Evolutionary conservation across 1,139 yeast species (phyloP).

Genomic region (Hyphopichia wangnamkhiaoensis): DNA sequence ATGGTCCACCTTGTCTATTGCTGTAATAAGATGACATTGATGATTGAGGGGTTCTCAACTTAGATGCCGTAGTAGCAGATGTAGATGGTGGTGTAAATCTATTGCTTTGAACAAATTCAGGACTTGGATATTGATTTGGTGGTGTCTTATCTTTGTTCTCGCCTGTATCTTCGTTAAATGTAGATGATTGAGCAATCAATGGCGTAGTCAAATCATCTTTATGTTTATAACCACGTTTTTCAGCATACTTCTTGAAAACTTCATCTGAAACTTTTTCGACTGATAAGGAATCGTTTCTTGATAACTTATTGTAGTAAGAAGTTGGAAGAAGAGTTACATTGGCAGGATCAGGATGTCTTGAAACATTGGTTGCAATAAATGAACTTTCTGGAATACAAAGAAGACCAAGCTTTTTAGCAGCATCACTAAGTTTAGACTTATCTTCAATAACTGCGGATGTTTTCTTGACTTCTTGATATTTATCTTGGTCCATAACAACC

Average conservation of each 20-base stretch:
- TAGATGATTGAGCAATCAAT: conserved; percentile 10
- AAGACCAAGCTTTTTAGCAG: conserved; percentile 47
- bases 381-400: conserved; percentile 57
- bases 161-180: conserved; percentile 1
- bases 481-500: conserved; percentile 42
- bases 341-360: conserved; percentile 53
- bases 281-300: conserved; percentile 43
- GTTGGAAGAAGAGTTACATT: conserved; percentile 66
- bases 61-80: conserved; percentile 1
- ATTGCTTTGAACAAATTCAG: conserved; percentile 14
- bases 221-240: conserved; percentile 48
- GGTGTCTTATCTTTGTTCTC: background rate
- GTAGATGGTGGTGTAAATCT: conserved; percentile 19
- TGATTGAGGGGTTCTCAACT: conserved; percentile 3
- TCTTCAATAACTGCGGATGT: conserved; percentile 20
- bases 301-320: conserved; percentile 60
- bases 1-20: background rate
- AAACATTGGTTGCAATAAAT: conserved; percentile 61
- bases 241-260: conserved; percentile 44
- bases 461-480: conserved; percentile 20
- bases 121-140: conserved; percentile 7
- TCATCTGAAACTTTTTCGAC: conserved; percentile 51
- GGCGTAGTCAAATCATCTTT: conserved; percentile 21
- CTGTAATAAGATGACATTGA: background rate
- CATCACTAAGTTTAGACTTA: conserved; percentile 21